Percentiles rank a stretch among this genome's conserved stretches.
phyloP scores from a whole-genome alignment of 202 grass and related monocot species.

The Panicum virgatum region DNA sequence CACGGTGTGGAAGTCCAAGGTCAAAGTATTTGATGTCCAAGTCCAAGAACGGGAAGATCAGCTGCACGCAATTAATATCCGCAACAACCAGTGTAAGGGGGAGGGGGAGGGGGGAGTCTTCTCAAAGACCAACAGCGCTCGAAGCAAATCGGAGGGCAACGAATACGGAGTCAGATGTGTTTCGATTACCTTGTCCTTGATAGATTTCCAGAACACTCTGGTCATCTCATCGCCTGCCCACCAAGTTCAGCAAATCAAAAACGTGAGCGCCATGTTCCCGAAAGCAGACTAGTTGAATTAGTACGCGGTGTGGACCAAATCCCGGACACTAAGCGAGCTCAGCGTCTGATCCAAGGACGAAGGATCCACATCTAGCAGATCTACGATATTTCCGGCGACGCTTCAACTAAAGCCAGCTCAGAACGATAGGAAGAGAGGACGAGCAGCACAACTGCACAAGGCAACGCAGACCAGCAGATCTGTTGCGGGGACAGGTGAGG shows the following conservation, averaged over 20 bases:
- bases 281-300: not conserved
- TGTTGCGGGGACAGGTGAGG: not conserved
- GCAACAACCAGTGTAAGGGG: not conserved
- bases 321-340: not conserved
- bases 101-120: not conserved
- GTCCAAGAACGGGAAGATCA: slow-evolving; percentile 77
- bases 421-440: not conserved
- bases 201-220: slow-evolving; percentile 76
- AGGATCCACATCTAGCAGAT: not conserved
- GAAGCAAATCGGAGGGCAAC: not conserved
- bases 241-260: slow-evolving; percentile 6
- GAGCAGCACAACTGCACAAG: not conserved
- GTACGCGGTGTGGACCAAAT: not conserved
- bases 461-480: not conserved
- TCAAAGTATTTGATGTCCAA: slow-evolving; percentile 88
- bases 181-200: slow-evolving; percentile 71
- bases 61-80: slow-evolving; percentile 37
- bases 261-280: not conserved
- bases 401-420: not conserved
- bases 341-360: not conserved
- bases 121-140: not conserved
- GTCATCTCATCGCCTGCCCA: slow-evolving; percentile 77
- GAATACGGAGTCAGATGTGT: not conserved
- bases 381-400: not conserved
- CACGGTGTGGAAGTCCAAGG: slow-evolving; percentile 67